Evolutionary conservation across 2,329 filamentous ascomycete species (phyloP).

Genomic region (Metarhizium rileyi): DNA sequence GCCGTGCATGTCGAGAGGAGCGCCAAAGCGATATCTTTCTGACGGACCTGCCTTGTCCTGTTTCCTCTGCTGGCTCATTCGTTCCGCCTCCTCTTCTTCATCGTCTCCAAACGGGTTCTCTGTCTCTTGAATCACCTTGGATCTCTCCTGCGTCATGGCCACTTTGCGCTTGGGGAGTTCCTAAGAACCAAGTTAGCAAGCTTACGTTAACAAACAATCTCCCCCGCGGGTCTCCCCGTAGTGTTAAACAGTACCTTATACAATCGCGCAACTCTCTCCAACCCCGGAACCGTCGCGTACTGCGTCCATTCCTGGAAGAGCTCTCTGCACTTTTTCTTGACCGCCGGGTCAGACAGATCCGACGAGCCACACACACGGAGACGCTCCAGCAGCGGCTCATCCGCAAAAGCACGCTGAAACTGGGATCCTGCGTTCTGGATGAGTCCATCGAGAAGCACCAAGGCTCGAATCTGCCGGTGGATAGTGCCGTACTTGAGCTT

Average conservation of each 20-base stretch:
- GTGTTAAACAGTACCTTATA: slow-evolving; percentile 44
- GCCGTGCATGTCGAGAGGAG: slow-evolving; percentile 1
- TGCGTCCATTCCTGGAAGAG: slow-evolving; percentile 84
- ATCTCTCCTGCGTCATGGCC: slow-evolving; percentile 64
- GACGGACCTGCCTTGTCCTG: slow-evolving; percentile 13
- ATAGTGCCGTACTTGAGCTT: slow-evolving; percentile 96
- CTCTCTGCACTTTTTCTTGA: slow-evolving; percentile 79
- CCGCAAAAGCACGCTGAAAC: slow-evolving; percentile 80
- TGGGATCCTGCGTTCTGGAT: slow-evolving; percentile 87
- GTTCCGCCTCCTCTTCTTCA: slow-evolving; percentile 42
- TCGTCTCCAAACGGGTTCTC: slow-evolving; percentile 63
- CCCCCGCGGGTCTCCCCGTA: neutral
- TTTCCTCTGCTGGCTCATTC: slow-evolving; percentile 18
- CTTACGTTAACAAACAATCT: no score
- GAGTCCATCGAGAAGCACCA: slow-evolving; percentile 82
- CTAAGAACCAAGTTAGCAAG: slow-evolving; percentile 20
- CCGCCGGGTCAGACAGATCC: slow-evolving; percentile 70
- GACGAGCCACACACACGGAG: slow-evolving; percentile 81
- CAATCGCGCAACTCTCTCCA: slow-evolving; percentile 69
- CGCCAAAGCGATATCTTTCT: neutral
- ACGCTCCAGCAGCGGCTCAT: slow-evolving; percentile 86
- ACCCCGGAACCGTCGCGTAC: slow-evolving; percentile 71
- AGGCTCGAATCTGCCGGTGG: slow-evolving; percentile 83
- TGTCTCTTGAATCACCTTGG: slow-evolving; percentile 74
- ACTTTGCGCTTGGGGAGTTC: slow-evolving; percentile 60